These are phyloP conservation scores for Rhexocercosporidium sp. DNA, from an alignment of 2,329 filamentous ascomycete species.

Conservation along the genomic window DNA sequence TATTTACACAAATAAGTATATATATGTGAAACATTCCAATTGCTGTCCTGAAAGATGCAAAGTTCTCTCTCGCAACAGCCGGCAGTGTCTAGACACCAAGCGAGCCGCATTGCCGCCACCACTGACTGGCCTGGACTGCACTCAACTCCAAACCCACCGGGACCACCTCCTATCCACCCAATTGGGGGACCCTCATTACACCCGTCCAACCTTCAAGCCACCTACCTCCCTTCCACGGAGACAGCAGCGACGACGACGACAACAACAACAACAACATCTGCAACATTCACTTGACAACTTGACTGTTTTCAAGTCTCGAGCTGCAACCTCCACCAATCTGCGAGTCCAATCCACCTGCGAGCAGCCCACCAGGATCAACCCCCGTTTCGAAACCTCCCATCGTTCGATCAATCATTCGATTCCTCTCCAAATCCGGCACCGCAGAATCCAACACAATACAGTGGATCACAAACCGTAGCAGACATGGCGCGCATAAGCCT, in stretches of 20 bases:
- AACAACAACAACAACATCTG: not conserved
- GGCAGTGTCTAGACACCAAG: not conserved
- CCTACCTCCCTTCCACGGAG: not conserved
- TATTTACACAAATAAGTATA: too few species aligned
- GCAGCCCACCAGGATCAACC: constrained; percentile 1
- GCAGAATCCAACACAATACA: not conserved
- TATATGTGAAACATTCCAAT: too few species aligned
- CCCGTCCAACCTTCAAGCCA: not conserved
- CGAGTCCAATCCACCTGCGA: not conserved
- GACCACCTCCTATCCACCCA: constrained; percentile 4
- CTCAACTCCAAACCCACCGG: not conserved
- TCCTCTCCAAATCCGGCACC: not conserved
- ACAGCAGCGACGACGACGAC: not conserved
- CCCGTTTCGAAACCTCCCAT: constrained; percentile 3
- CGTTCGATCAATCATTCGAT: constrained; percentile 8
- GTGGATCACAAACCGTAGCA: not conserved
- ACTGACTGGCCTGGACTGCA: too few species aligned
- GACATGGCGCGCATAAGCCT: constrained; percentile 4
- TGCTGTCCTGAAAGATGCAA: too few species aligned
- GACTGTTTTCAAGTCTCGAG: constrained; percentile 4
- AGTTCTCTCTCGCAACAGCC: not conserved
- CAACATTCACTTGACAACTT: constrained; percentile 2
- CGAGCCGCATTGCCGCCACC: not conserved
- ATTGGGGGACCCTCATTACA: constrained; percentile 8
- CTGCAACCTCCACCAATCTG: not conserved